Conservation (phyloP, 495 filamentous ascomycete species). For the Trichoderma asperelloides region DNA sequence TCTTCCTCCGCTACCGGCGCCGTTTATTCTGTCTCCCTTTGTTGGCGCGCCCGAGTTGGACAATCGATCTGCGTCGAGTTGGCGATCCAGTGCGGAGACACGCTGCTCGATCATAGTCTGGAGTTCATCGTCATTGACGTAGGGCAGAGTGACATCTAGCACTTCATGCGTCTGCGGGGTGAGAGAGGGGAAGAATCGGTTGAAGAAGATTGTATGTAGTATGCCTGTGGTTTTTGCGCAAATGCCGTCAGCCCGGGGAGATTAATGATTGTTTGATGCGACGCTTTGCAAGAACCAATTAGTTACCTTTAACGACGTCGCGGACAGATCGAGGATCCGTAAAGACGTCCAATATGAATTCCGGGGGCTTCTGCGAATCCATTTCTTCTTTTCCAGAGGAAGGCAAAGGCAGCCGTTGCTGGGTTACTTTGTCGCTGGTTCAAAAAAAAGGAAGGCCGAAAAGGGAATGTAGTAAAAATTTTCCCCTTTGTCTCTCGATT, state of each 20-base stretch:
- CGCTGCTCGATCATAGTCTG: conserved; percentile 89
- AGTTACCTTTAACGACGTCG: conserved; percentile 82
- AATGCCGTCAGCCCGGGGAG: neutral
- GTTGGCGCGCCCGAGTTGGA: conserved; percentile 11
- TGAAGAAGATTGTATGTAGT: conserved; percentile 97
- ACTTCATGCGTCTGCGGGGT: conserved; percentile 80
- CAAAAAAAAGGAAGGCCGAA: neutral
- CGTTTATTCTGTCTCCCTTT: conserved; percentile 12
- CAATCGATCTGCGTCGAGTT: conserved; percentile 40
- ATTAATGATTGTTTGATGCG: neutral
- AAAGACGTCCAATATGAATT: conserved; percentile 79
- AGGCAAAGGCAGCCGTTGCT: neutral
- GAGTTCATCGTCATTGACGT: conserved; percentile 80
- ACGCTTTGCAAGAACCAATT: neutral
- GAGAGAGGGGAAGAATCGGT: conserved; percentile 87
- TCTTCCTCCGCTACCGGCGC: conserved; percentile 44
- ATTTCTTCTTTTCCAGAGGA: conserved; percentile 22
- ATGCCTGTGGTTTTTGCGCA: conserved; percentile 48
- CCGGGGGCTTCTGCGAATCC: conserved; percentile 55
- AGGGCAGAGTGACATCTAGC: conserved; percentile 82
- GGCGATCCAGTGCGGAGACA: conserved; percentile 63
- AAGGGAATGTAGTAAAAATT: neutral
- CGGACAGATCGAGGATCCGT: conserved; percentile 73
- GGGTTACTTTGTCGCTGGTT: neutral
- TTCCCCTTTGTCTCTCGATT: neutral